These are phyloP conservation scores for Dicorynia guianensis DNA, from an alignment of 306 rosid species.

Conservation along the genomic window DNA sequence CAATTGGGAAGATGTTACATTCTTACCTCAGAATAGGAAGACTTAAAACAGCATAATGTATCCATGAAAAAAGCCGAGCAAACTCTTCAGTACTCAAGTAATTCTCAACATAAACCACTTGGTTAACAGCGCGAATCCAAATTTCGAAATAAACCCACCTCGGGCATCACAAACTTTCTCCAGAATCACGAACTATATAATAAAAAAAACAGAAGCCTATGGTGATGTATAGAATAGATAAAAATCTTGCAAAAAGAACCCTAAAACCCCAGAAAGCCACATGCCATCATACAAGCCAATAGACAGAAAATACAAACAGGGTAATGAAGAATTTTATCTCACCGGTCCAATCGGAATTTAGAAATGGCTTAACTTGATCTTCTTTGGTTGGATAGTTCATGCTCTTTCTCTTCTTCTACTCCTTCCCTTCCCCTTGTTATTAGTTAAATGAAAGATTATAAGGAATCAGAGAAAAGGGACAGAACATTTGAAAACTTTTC, in stretches of 20 bases:
- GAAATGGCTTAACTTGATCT: conserved; percentile 39
- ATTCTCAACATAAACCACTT: conserved; percentile 57
- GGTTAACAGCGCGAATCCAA: conserved; percentile 50
- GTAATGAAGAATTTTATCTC: conserved; percentile 45
- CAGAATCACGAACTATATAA: conserved; percentile 50
- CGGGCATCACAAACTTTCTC: conserved; percentile 37
- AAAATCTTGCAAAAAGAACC: conserved; percentile 41
- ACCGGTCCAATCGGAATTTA: conserved; percentile 53
- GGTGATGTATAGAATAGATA: background rate
- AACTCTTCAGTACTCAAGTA: conserved; percentile 41
- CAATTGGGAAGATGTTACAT: conserved; percentile 6
- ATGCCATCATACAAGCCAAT: conserved; percentile 12
- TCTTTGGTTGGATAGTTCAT: conserved; percentile 34
- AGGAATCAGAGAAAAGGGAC: conserved; percentile 42
- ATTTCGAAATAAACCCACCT: conserved; percentile 56
- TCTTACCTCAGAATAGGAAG: conserved; percentile 78
- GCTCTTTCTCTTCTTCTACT: conserved; percentile 47
- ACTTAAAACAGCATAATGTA: conserved; percentile 69
- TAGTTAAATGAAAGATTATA: conserved; percentile 42
- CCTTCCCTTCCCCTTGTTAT: conserved; percentile 20
- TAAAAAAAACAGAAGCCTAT: conserved; percentile 42
- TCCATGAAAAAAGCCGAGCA: conserved; percentile 64
- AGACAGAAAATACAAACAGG: conserved; percentile 43
- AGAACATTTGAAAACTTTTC: conserved; percentile 36
- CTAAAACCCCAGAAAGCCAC: conserved; percentile 47